phyloP scores from a whole-genome alignment of 768 basidiomycete species.

The Leccinum pellstonianum region DNA sequence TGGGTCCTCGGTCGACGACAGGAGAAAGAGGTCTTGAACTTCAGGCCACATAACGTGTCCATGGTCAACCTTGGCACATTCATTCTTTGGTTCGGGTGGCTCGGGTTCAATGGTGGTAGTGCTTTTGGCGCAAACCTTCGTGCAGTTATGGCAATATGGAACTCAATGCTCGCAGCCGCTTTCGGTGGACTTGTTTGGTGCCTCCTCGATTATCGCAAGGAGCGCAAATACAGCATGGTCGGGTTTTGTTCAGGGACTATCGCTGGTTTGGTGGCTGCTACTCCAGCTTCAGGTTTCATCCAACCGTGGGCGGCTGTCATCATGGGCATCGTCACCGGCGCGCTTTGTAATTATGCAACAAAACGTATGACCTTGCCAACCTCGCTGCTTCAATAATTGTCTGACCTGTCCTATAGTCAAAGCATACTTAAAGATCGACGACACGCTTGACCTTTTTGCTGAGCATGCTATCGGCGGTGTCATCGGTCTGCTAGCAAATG shows the following conservation, averaged over 20 bases:
- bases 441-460: constrained; percentile 90
- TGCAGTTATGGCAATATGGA: constrained; percentile 82
- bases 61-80: constrained; percentile 81
- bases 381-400: background rate
- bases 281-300: constrained; percentile 82
- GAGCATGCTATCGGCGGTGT: constrained; percentile 88
- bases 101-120: constrained; percentile 90
- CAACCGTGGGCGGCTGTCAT: constrained; percentile 76
- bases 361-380: constrained; percentile 49
- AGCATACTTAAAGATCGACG: constrained; percentile 70
- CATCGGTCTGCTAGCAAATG: constrained; percentile 70
- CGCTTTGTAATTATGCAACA: constrained; percentile 80
- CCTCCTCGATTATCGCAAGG: constrained; percentile 72
- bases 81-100: constrained; percentile 85
- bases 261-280: constrained; percentile 85
- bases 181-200: constrained; percentile 85
- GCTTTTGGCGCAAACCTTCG: constrained; percentile 87
- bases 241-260: constrained; percentile 90
- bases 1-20: constrained; percentile 86
- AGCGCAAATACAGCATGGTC: constrained; percentile 85
- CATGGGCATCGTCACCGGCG: constrained; percentile 70
- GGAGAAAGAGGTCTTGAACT: constrained; percentile 69
- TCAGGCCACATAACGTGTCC: constrained; percentile 86
- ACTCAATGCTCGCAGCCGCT: constrained; percentile 83
- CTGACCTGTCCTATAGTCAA: constrained; percentile 50